A percentile compares a stretch with the other conserved stretches of the same genome.
Conservation (phyloP, 2,329 filamentous ascomycete genomes). For the Alternaria incomplexa region DNA sequence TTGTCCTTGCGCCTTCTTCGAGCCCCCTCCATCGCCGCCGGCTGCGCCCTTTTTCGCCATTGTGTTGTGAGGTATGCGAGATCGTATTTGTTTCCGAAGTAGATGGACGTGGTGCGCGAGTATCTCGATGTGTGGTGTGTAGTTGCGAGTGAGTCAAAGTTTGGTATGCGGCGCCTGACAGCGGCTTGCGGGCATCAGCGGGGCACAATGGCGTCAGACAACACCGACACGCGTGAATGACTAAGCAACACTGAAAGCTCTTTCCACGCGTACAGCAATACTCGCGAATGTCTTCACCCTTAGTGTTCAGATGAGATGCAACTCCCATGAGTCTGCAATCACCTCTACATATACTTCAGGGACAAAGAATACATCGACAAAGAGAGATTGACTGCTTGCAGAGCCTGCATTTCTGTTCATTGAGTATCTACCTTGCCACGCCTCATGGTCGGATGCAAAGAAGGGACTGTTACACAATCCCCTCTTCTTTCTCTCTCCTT, state of each 20-base stretch:
- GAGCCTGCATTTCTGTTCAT: neutral
- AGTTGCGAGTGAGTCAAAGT: constrained; percentile 19
- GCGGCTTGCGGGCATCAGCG: constrained; percentile 15
- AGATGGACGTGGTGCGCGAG: neutral
- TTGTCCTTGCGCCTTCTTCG: constrained; percentile 88
- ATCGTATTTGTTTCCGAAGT: neutral
- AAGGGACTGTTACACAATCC: constrained; percentile 24
- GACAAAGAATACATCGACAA: neutral
- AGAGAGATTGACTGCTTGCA: neutral
- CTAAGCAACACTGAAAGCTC: constrained; percentile 5
- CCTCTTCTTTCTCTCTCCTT: constrained; percentile 36
- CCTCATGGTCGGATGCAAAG: neutral
- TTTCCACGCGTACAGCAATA: neutral
- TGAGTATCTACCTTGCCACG: neutral
- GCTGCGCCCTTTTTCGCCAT: constrained; percentile 60
- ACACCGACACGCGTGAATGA: constrained; percentile 10
- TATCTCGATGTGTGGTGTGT: neutral
- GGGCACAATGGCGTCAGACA: constrained; percentile 16
- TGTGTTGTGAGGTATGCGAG: neutral
- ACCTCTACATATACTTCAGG: neutral
- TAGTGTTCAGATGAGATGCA: neutral
- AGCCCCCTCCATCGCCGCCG: constrained; percentile 70
- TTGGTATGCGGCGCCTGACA: constrained; percentile 13
- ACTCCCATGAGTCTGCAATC: neutral
- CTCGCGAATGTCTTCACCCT: neutral